Conservation (phyloP, 352 stramenopile species). For the Globisporangium megalacanthum region DNA sequence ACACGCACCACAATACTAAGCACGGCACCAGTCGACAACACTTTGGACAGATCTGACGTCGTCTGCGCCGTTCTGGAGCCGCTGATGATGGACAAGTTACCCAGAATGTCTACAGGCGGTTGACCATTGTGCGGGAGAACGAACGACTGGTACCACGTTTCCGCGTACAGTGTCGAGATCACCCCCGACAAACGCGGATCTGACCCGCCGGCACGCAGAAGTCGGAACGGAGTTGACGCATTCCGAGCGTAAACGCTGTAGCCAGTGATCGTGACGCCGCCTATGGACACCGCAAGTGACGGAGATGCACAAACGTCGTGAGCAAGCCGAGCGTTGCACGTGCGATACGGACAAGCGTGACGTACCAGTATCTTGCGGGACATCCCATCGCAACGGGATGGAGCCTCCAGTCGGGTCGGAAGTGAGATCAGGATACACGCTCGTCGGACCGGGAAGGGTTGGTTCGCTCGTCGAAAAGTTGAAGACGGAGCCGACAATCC, state of each 20-base stretch:
- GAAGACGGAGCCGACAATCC: slow-evolving; percentile 22
- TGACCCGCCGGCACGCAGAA: slow-evolving; percentile 12
- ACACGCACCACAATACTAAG: slow-evolving; percentile 24
- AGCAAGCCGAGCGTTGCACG: neutral
- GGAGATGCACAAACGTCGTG: neutral
- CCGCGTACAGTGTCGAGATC: slow-evolving; percentile 29
- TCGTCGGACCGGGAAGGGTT: slow-evolving; percentile 33
- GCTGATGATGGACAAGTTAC: slow-evolving; percentile 29
- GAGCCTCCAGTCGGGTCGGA: slow-evolving; percentile 37
- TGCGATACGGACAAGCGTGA: neutral
- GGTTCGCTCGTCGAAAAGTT: slow-evolving; percentile 23
- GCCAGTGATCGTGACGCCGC: slow-evolving; percentile 23
- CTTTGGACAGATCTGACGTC: slow-evolving; percentile 29
- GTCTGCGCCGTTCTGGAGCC: slow-evolving; percentile 27
- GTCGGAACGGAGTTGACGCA: slow-evolving; percentile 20
- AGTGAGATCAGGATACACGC: slow-evolving; percentile 13
- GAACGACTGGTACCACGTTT: slow-evolving; percentile 42
- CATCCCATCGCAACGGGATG: slow-evolving; percentile 42
- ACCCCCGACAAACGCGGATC: slow-evolving; percentile 8
- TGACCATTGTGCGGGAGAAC: slow-evolving; percentile 38
- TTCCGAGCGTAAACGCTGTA: slow-evolving; percentile 37
- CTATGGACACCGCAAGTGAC: slow-evolving; percentile 9
- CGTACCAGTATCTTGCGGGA: slow-evolving; percentile 41
- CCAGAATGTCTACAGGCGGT: slow-evolving; percentile 12
- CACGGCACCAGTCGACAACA: slow-evolving; percentile 27